Evolutionary conservation across 106 monocot species (phyloP), one percentile per base, ranked within the genome.

Genomic region (Xerophyta viscosa): DNA sequence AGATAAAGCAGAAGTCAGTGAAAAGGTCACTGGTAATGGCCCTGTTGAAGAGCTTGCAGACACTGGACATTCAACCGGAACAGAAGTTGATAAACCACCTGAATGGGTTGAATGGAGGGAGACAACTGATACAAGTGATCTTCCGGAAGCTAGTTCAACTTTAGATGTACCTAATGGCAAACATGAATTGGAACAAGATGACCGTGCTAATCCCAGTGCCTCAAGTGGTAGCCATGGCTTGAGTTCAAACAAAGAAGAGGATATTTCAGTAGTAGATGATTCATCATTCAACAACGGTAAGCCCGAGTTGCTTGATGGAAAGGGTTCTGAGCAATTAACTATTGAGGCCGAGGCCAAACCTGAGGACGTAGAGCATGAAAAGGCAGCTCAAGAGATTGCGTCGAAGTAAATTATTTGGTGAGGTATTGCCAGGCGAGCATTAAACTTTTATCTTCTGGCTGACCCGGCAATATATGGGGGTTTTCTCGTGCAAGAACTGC

Each of bases 31-130:
- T 18, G 65, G 43, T 37, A 83, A 81, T 58, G 82, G 75, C 4
- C 41, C 66, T 23, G 11, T 52, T 20, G 41, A 61, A n/a, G 58
- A 62, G 15, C 50, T 37, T 0, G 11, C 57, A 23, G 66, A 20
- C 14, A 14, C 69, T 23, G 20, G 20, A 22, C 43, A 49, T 20
- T 21, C 27, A 3, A 62, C 31, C 45, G 29, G 48, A n/a, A 37
- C 15, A 31, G 80, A 77, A 50, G 37, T 26, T 24, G 67, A 60
- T 18, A 73, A 84, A 26, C 46, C 60, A 48, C 51, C 71, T 24
- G 81, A 75, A 37, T 81, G 77, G 77, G 74, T 91, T 27, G 77
- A 91, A 63, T 81, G 77, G 90, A 84, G 81, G 50, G 90, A 91
- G 81, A 75, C 74, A 8, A 30, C 74, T 3, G 55, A 60, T 29